These are phyloP conservation scores for Phytopythium litorale DNA, from an alignment of 352 stramenopile species.

Conservation along the genomic window DNA sequence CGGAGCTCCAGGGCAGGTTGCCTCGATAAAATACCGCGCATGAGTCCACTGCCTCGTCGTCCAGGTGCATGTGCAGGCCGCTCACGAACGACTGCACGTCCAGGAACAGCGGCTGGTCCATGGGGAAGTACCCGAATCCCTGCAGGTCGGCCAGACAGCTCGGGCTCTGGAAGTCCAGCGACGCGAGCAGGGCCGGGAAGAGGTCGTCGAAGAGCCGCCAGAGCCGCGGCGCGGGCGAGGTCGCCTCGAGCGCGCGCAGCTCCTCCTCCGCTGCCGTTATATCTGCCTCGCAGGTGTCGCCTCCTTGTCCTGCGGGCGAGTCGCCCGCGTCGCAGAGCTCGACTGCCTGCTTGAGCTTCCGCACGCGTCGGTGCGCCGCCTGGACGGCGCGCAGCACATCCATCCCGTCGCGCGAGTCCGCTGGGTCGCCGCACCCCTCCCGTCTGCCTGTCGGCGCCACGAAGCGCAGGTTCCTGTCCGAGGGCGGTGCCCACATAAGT, in stretches of 20 bases:
- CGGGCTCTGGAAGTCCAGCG: slow-evolving; percentile 24
- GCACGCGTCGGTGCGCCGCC: slow-evolving; percentile 28
- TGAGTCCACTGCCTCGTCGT: slow-evolving; percentile 10
- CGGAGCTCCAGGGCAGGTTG: slow-evolving; percentile 47
- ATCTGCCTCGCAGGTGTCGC: slow-evolving; percentile 1
- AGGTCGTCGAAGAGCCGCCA: slow-evolving; percentile 29
- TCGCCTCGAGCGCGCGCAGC: slow-evolving; percentile 21
- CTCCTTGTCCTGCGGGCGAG: not conserved
- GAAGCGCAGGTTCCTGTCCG: slow-evolving; percentile 15
- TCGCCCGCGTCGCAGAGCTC: slow-evolving; percentile 13
- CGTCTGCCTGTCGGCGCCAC: too few relatives aligned
- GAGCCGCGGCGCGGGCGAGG: slow-evolving; percentile 26
- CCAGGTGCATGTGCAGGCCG: slow-evolving; percentile 25
- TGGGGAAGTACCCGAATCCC: slow-evolving; percentile 41
- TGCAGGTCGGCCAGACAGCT: slow-evolving; percentile 41
- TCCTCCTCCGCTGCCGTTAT: slow-evolving; percentile 12
- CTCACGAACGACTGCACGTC: slow-evolving; percentile 52
- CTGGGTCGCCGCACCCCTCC: too few relatives aligned
- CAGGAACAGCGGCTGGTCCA: slow-evolving; percentile 47
- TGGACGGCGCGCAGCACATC: slow-evolving; percentile 40
- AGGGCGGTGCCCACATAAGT: too few relatives aligned
- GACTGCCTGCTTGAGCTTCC: slow-evolving; percentile 38
- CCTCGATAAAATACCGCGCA: slow-evolving; percentile 50
- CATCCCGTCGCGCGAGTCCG: slow-evolving; percentile 33
- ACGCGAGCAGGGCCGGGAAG: slow-evolving; percentile 38